phyloP scores from a whole-genome alignment of 2,329 filamentous ascomycete species.

The Gnomoniopsis sp. region DNA sequence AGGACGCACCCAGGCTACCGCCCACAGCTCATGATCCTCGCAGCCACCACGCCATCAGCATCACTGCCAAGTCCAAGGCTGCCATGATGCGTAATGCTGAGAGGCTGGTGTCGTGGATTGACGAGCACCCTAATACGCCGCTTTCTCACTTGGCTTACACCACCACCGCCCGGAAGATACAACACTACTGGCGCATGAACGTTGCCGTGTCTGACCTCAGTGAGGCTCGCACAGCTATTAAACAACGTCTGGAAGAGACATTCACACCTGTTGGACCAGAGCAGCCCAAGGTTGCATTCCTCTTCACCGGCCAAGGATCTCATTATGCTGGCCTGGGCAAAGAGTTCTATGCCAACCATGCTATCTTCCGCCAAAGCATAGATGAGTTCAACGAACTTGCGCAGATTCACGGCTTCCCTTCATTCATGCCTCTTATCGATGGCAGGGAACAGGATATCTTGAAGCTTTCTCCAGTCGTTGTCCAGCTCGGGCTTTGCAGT shows the following conservation, averaged over 20 bases:
- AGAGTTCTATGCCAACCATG: constrained; percentile 44
- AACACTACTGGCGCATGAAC: constrained; percentile 55
- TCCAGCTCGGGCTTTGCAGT: constrained; percentile 52
- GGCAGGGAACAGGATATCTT: constrained; percentile 40
- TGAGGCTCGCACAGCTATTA: constrained; percentile 41
- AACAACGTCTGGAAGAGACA: constrained; percentile 38
- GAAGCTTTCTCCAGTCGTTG: constrained; percentile 45
- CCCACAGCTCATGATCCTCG: constrained; percentile 44
- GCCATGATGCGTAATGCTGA: constrained; percentile 58
- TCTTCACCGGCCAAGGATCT: constrained; percentile 56
- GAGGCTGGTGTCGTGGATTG: constrained; percentile 51
- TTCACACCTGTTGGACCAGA: constrained; percentile 40
- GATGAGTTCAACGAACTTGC: constrained; percentile 55
- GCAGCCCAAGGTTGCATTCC: constrained; percentile 47
- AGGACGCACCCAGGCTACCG: constrained; percentile 50
- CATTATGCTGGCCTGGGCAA: constrained; percentile 50
- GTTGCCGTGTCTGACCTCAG: constrained; percentile 38
- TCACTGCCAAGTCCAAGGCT: constrained; percentile 54
- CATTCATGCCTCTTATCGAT: constrained; percentile 50
- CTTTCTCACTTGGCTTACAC: constrained; percentile 62
- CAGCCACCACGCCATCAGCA: constrained; percentile 52
- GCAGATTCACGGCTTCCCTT: constrained; percentile 51
- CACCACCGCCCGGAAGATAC: constrained; percentile 62
- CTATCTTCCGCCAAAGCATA: constrained; percentile 48
- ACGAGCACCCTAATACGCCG: constrained; percentile 46